Percentiles rank a stretch among this genome's conserved stretches.
phyloP scores from a whole-genome alignment of 1,284 basidiomycete genomes.

The Leccinum pachyderme region DNA sequence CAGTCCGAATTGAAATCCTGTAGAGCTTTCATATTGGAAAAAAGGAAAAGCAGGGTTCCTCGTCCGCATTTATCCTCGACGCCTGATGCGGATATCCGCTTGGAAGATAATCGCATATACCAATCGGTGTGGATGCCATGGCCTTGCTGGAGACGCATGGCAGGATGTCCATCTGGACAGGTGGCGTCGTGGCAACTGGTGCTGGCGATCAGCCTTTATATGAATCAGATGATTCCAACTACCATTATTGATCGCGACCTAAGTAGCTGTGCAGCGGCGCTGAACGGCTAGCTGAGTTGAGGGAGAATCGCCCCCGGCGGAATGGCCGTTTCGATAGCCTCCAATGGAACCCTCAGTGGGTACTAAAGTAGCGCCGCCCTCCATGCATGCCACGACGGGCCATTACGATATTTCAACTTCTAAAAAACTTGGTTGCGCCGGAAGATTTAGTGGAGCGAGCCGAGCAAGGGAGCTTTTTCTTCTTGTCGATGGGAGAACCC shows the following conservation, averaged over 20 bases:
- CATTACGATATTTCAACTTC: slow-evolving; percentile 20
- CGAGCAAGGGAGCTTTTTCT: neutral
- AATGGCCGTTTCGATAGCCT: slow-evolving; percentile 7
- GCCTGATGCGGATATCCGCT: slow-evolving; percentile 8
- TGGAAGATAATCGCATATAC: slow-evolving; percentile 18
- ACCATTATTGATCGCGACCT: neutral
- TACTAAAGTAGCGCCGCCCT: no score
- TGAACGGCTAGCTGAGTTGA: slow-evolving; percentile 17
- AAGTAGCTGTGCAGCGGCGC: neutral
- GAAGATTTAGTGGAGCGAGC: slow-evolving; percentile 10
- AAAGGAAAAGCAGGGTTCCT: slow-evolving; percentile 9
- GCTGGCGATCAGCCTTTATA: slow-evolving; percentile 21
- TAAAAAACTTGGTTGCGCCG: slow-evolving; percentile 6
- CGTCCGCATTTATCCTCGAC: slow-evolving; percentile 14
- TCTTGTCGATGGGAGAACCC: slow-evolving; percentile 22
- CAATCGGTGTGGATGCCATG: slow-evolving; percentile 10
- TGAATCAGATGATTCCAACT: slow-evolving; percentile 20
- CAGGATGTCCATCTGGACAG: slow-evolving; percentile 10
- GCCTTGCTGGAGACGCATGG: slow-evolving; percentile 27
- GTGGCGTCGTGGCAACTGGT: slow-evolving; percentile 18
- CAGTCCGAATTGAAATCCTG: slow-evolving; percentile 11
- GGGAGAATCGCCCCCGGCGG: slow-evolving; percentile 9
- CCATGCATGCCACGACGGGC: slow-evolving; percentile 10
- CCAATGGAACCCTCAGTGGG: neutral
- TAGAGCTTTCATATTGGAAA: slow-evolving; percentile 2